A percentile compares a stretch with the other conserved stretches of the same genome.
These are phyloP conservation scores for Nicotiana attenuata DNA, from an alignment of 257 asterid species.

Conservation along the genomic window DNA sequence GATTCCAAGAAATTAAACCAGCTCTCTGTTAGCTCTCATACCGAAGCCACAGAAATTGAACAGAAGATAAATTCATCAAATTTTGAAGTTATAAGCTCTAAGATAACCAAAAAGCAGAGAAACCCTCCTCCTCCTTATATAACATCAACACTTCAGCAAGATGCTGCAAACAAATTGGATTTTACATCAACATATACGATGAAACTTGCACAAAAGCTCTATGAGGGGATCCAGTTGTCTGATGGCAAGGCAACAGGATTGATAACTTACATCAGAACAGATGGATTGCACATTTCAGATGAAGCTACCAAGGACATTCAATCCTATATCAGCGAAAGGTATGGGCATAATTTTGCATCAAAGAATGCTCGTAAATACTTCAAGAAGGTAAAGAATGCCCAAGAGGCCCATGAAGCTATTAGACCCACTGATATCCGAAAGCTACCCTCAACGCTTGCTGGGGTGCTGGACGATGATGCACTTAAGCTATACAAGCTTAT, in stretches of 20 bases:
- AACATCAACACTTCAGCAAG: conserved; percentile 95
- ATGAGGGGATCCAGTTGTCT: conserved; percentile 77
- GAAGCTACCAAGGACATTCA: conserved; percentile 74
- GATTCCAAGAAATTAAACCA: conserved; percentile 49
- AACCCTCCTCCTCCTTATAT: conserved; percentile 76
- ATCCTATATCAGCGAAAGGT: conserved; percentile 53
- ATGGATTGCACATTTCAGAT: conserved; percentile 82
- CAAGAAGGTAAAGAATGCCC: conserved; percentile 88
- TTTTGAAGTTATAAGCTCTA: conserved; percentile 50
- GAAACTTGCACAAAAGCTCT: conserved; percentile 88
- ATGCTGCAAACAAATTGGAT: conserved; percentile 79
- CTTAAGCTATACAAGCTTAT: conserved; percentile 71
- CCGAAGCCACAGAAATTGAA: conserved; percentile 58
- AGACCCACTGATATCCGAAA: conserved; percentile 84
- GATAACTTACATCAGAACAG: conserved; percentile 91
- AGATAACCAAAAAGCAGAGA: conserved; percentile 50
- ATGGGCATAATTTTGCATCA: conserved; percentile 60
- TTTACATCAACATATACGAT: conserved; percentile 68
- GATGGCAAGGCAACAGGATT: conserved; percentile 70
- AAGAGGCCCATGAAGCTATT: conserved; percentile 98
- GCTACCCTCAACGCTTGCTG: conserved; percentile 64
- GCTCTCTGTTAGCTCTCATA: conserved; percentile 49
- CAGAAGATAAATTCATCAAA: conserved; percentile 41
- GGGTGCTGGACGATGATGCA: conserved; percentile 75
- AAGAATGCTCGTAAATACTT: conserved; percentile 59